Conservation (phyloP, 495 filamentous ascomycete genomes). For the Aspergillus olivimuriae region DNA sequence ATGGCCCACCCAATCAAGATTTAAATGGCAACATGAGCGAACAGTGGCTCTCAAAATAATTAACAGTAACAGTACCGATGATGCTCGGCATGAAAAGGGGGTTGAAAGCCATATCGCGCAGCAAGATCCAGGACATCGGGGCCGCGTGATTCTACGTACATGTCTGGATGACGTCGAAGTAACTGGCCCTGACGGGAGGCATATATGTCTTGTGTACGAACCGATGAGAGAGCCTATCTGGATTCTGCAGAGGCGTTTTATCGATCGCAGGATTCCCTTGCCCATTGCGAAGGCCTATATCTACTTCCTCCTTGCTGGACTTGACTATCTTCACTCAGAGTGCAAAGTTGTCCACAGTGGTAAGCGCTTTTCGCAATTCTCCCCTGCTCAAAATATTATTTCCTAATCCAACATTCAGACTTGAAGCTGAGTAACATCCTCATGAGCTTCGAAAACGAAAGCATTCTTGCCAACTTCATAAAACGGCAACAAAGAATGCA, state of each 20-base stretch:
- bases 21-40: slow-evolving; percentile 13
- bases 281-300: slow-evolving; percentile 25
- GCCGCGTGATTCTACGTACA: slow-evolving; percentile 11
- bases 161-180: slow-evolving; percentile 18
- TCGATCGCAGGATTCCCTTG: slow-evolving; percentile 12
- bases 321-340: slow-evolving; percentile 32
- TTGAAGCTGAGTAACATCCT: slow-evolving; percentile 33
- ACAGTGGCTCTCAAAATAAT: slow-evolving; percentile 27
- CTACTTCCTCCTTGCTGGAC: slow-evolving; percentile 22
- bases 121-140: slow-evolving; percentile 17
- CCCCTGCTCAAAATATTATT: not conserved
- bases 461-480: slow-evolving; percentile 20
- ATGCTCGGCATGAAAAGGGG: slow-evolving; percentile 20
- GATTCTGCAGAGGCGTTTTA: slow-evolving; percentile 21
- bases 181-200: slow-evolving; percentile 19
- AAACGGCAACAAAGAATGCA: slow-evolving; percentile 19
- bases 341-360: slow-evolving; percentile 24
- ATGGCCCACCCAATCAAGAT: slow-evolving; percentile 5
- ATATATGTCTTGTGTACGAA: slow-evolving; percentile 31
- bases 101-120: slow-evolving; percentile 18
- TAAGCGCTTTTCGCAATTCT: slow-evolving; percentile 8
- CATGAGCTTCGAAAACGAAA: slow-evolving; percentile 24
- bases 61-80: slow-evolving; percentile 9
- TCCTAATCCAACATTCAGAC: slow-evolving; percentile 12
- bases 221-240: slow-evolving; percentile 26